phyloP scores from a whole-genome alignment of 164 flowering plant genomes.

The Warburgia ugandensis region DNA sequence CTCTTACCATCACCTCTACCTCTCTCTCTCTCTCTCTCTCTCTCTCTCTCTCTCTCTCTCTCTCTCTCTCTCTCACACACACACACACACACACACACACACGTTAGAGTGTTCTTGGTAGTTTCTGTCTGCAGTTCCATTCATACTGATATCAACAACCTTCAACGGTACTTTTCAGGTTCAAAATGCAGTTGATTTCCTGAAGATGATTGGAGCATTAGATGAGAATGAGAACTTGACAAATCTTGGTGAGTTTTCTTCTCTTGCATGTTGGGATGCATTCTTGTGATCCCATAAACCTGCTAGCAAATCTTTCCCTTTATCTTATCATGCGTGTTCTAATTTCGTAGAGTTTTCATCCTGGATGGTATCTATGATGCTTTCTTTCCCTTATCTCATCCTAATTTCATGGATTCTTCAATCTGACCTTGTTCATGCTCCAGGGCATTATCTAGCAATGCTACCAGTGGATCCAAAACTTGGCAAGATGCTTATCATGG shows the following conservation, averaged over 20 bases:
- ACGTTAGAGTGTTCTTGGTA: too few relatives aligned
- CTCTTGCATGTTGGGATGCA: background rate
- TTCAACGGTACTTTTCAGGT: conserved; percentile 60
- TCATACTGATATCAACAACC: too few relatives aligned
- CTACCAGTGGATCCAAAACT: conserved; percentile 98
- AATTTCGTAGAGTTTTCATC: too few relatives aligned
- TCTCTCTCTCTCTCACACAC: too few relatives aligned
- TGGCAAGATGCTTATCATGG: conserved; percentile 98
- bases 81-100: too few relatives aligned
- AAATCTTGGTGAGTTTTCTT: conserved; percentile 62
- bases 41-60: too few relatives aligned
- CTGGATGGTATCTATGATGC: background rate
- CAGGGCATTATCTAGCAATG: conserved; percentile 78
- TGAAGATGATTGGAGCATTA: conserved; percentile 91
- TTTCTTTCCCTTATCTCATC: conserved; percentile 1
- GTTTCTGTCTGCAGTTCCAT: too few relatives aligned
- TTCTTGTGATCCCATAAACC: too few relatives aligned
- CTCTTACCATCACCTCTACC: too few relatives aligned
- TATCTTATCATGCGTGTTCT: too few relatives aligned
- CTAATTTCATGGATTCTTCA: background rate
- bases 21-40: too few relatives aligned
- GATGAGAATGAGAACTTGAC: conserved; percentile 89
- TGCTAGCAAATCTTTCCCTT: too few relatives aligned
- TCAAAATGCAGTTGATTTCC: conserved; percentile 88
- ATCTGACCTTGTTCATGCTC: background rate